Evolutionary conservation across 495 filamentous ascomycete species (phyloP), one percentile per base, ranked within the genome.

Genomic region (Daldinia decipiens): DNA sequence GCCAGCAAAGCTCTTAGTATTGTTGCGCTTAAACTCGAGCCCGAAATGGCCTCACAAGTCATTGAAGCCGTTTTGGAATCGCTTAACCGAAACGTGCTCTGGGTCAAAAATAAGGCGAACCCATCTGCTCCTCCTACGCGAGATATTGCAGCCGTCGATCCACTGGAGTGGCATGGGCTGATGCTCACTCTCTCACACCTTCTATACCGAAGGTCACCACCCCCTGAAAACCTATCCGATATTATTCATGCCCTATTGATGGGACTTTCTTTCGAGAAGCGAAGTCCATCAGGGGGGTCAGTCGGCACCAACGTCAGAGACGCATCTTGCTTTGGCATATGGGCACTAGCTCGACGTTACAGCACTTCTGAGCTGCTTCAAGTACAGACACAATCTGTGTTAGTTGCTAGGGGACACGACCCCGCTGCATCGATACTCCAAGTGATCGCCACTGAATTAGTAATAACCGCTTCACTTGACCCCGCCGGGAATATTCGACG

Each of bases 291-390:
- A 17, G 96, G 97, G 8, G 86, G 83, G 9, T 93, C 93, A 4
- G 81, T 93, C n/a, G 96, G 96, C 8, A 89, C 91, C 0, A 97
- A 95, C 72, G 96, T 98, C n/a, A 87, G 95, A 59, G 95, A 99
- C 82, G 96, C 96, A 4, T 92, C 95, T 2, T 96, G 93, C 77
- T 98, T 98, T 74, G 95, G 95, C 31, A 90, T 97, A 29, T 99
- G 95, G 95, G 89, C 94, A 1, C 79, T 98, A 11, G 94, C 94
- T 47, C 85, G 95, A 64, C 89, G 93, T 53, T 99, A 98, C 69
- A 90, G 86, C 1, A 97, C 95, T 0, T 70, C 82, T 1, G 94
- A 97, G 72, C 82, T 98, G 11, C 84, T 91, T 9, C 83, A 84
- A 2, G 84, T 95, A 13, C 81, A 86, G 7, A 77, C 84, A 0